Base-by-base conservation (phyloP, 2,329 filamentous ascomycete species). In the Kalmusia sp. region DNA sequence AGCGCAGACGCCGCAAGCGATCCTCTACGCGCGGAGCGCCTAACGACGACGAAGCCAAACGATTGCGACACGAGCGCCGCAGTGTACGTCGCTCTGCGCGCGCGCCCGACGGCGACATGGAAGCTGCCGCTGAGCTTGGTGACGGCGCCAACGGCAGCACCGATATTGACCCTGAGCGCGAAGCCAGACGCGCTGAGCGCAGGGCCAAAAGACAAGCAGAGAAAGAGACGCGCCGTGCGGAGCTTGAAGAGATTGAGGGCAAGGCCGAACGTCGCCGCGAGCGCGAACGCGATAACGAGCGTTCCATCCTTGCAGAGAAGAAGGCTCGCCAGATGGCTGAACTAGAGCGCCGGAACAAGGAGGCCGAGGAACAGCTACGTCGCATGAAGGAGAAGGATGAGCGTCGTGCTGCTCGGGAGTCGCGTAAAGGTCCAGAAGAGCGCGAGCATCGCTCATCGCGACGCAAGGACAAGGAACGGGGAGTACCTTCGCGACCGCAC, bases 361-460 rank as follows among this genome's bases (percentile, higher is more conserved):
- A 70, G 39, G 70, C 71, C 15, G 73, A 76, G 39, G 66, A 67
- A 33, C 70, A 76, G 47, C 67, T 72, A n/a, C 70, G 74, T 41
- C 68, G 69, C 35, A 67, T 70, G 51, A 73, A 75, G 9, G 75
- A 77, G 52, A 76, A 76, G 58, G 69, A 74, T 15, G 69, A 70
- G 37, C 63, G 70, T 6, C 63, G 67, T 3, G 69, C 67, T 27
- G 67, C 64, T 19, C 63, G 71, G 22, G 68, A 70, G 27, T 70
- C 71, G 38, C 67, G 70, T 51, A 66, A 63, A 38, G 64, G 53
- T 3, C 51, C 60, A 2, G 72, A 73, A 31, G 71, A 71, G n/a
- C 68, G 68, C 31, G 70, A 72, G 22, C 65, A 71, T 46, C 69
- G 71, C 34, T 71, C 69, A 15, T 70, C 65, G 4, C 68, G 69